Evolutionary conservation across 2,329 filamentous ascomycete species (phyloP).

Genomic region (Penicillium nordicum): DNA sequence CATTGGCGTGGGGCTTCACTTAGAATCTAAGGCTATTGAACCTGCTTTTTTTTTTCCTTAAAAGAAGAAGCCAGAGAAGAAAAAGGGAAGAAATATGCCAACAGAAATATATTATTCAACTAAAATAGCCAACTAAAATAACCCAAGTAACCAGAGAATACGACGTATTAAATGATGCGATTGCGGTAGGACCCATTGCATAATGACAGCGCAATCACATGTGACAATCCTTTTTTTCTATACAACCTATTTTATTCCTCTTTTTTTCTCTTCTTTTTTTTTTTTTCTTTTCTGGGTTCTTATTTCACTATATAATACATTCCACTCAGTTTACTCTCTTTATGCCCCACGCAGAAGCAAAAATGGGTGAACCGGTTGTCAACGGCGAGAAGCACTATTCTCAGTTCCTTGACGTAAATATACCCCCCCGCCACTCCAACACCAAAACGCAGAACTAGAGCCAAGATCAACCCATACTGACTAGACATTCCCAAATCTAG

Average conservation of each 20-base stretch:
- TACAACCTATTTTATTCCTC: slow-evolving; percentile 3
- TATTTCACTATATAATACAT: not conserved
- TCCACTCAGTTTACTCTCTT: slow-evolving; percentile 3
- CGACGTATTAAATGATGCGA: slow-evolving; percentile 13
- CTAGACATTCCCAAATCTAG: slow-evolving; percentile 45
- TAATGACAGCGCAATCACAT: slow-evolving; percentile 24
- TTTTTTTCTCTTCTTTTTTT: not conserved
- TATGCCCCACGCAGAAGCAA: slow-evolving; percentile 50
- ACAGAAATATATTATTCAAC: not conserved
- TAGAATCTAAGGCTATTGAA: not conserved
- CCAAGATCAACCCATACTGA: slow-evolving; percentile 8
- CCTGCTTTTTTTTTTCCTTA: not conserved
- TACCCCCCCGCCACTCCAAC: slow-evolving; percentile 16
- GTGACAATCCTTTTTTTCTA: slow-evolving; percentile 18
- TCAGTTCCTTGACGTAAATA: slow-evolving; percentile 44
- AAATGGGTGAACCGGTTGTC: slow-evolving; percentile 47
- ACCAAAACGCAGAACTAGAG: not conserved
- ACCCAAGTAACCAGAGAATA: slow-evolving; percentile 1
- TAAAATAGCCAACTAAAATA: not conserved
- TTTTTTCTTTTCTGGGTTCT: not conserved
- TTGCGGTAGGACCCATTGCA: slow-evolving; percentile 23
- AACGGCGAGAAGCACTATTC: slow-evolving; percentile 52
- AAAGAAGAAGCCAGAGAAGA: not conserved
- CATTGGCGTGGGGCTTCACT: not conserved
- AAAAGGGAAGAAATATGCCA: not conserved